Base-by-base conservation (phyloP, 192 early-diverging fungal species). In the Backusella liffmaniae region DNA sequence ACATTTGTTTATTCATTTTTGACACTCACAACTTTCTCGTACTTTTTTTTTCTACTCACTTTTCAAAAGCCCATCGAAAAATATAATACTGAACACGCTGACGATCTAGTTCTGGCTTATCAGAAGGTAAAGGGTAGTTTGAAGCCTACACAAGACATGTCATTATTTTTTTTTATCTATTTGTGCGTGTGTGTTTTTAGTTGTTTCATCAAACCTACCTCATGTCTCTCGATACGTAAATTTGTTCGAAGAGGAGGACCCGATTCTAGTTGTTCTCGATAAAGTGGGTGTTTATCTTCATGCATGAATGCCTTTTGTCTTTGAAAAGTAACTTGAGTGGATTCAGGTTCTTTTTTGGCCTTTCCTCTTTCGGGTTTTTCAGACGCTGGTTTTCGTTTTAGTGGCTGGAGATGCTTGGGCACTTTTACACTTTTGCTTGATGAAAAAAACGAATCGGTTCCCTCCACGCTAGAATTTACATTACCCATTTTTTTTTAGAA, bases 11-110 rank as follows among this genome's bases (percentile, higher is more conserved):
- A 51, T 49, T 75, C 13, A 30, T 39, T 46, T 49, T 44, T 65
- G 37, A 53, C 34, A 62, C 13, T 35, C 7, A 36, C 15, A 26
- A 2, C 1, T 4, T 44, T 5, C 42, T 32, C 2, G 32, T 32
- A 3, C 5, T 29, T 70, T 49, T 36, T 18, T 13, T 42, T 70
- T 32, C 42, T 46, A 34, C 32, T 67, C 56, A 80, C 79, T 66
- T 75, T 70, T 70, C 79, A 68, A 80, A 80, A 18, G 74, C 79
- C 79, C 79, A 80, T 69, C 74, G 59, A 10, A 80, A 32, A 15
- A 80, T 66, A 73, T 80, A 80, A 30, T 70, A 66, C 42, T 76
- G 70, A 34, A 80, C 66, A 41, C 75, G 68, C 30, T 76, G 74
- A 1, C 79, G 67, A 49, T 80, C 75, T 16, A 76, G 8, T 67